Conservation (phyloP, 2,329 filamentous ascomycete genomes). For the Epichloe sylvatica region DNA sequence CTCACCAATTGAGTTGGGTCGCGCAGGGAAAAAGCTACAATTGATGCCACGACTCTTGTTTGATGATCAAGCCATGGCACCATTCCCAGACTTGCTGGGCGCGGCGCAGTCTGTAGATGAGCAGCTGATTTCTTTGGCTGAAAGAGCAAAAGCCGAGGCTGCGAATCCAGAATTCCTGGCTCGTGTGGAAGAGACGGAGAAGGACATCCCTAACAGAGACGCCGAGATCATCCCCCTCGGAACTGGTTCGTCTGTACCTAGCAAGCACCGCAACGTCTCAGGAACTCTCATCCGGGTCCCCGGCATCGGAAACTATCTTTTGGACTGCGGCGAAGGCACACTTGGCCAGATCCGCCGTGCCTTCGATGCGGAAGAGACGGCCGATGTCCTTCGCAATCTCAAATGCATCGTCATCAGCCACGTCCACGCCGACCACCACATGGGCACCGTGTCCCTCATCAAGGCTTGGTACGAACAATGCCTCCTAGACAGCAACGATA, state of each 20-base stretch:
- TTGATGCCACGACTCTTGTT: constrained; percentile 34
- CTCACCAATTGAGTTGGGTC: constrained; percentile 24
- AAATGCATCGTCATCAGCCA: constrained; percentile 87
- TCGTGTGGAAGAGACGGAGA: constrained; percentile 37
- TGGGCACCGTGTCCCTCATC: constrained; percentile 71
- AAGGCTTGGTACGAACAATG: constrained; percentile 59
- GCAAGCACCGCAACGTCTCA: constrained; percentile 91
- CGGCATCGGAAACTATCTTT: constrained; percentile 70
- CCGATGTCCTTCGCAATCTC: constrained; percentile 61
- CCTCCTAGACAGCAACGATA: constrained; percentile 18
- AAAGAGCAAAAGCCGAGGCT: constrained; percentile 28
- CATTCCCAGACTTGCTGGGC: constrained; percentile 31
- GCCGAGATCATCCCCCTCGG: constrained; percentile 77
- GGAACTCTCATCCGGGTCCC: constrained; percentile 75
- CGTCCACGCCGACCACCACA: constrained; percentile 88
- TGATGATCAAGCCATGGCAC: constrained; percentile 31
- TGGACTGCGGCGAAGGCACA: constrained; percentile 89
- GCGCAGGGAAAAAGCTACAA: constrained; percentile 29
- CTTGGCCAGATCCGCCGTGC: constrained; percentile 72
- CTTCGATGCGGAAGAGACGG: constrained; percentile 50
- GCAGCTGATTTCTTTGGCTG: constrained; percentile 38
- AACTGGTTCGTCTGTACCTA: constrained; percentile 80
- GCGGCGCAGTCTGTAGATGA: constrained; percentile 26
- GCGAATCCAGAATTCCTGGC: constrained; percentile 31
- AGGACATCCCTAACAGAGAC: constrained; percentile 58